Evolutionary conservation across 192 early-diverging fungal species (phyloP).

Genomic region (Backusella circina): DNA sequence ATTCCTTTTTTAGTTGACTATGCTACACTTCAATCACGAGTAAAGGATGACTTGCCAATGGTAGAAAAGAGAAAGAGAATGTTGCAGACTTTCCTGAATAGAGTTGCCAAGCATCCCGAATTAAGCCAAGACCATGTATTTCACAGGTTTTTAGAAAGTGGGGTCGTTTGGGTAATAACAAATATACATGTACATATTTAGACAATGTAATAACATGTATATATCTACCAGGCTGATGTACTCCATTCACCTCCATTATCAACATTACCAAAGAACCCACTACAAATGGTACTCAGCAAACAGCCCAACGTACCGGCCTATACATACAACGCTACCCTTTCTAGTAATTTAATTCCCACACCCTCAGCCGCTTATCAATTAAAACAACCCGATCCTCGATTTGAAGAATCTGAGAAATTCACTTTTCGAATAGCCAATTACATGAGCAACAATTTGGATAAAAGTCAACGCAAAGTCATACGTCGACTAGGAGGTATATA

Average conservation of each 20-base stretch:
- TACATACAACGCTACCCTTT: neutral
- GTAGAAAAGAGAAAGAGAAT: constrained; percentile 90
- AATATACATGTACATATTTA: neutral
- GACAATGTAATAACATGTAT: neutral
- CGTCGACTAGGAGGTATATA: constrained; percentile 64
- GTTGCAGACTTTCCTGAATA: constrained; percentile 93
- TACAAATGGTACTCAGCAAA: constrained; percentile 33
- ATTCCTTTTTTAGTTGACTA: constrained; percentile 46
- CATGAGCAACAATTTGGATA: constrained; percentile 69
- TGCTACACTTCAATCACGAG: constrained; percentile 77
- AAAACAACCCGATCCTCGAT: constrained; percentile 74
- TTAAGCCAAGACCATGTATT: constrained; percentile 85
- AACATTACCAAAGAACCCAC: constrained; percentile 63
- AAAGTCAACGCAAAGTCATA: constrained; percentile 70
- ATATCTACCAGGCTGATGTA: constrained; percentile 52
- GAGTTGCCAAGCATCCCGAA: constrained; percentile 84
- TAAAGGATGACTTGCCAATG: constrained; percentile 85
- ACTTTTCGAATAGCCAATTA: constrained; percentile 84
- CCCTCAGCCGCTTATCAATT: constrained; percentile 57
- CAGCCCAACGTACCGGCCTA: constrained; percentile 4
- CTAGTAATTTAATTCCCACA: constrained; percentile 38
- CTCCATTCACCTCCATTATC: constrained; percentile 68
- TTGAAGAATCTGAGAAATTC: constrained; percentile 89
- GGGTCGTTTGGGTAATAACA: constrained; percentile 61
- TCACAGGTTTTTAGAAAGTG: constrained; percentile 87